phyloP scores from a whole-genome alignment of 1,284 basidiomycete genomes.

The Trametes hirsuta region DNA sequence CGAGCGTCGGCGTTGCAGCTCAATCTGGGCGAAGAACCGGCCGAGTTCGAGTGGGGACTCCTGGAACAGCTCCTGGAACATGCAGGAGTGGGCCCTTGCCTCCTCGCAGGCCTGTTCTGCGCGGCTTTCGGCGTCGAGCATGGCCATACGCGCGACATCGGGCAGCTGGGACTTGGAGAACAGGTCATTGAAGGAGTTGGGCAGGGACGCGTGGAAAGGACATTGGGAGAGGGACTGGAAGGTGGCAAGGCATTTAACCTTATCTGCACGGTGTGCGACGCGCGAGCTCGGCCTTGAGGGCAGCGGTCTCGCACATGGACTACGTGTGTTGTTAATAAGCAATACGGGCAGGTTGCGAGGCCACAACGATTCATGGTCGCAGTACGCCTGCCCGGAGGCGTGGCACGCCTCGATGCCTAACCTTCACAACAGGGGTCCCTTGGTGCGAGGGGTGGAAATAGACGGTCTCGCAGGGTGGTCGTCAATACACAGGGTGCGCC shows the following conservation, averaged over 20 bases:
- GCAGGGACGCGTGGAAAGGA: conserved; percentile 25
- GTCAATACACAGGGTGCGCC: too few relatives aligned
- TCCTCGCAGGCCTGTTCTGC: conserved; percentile 62
- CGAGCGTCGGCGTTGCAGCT: conserved; percentile 55
- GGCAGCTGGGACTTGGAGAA: conserved; percentile 25
- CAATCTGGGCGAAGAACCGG: conserved; percentile 49
- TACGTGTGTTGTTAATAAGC: too few relatives aligned
- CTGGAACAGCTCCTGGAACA: conserved; percentile 34
- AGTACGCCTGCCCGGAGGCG: too few relatives aligned
- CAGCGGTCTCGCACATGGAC: conserved; percentile 44
- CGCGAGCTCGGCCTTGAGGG: conserved; percentile 52
- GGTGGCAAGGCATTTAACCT: conserved; percentile 51
- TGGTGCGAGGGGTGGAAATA: too few relatives aligned
- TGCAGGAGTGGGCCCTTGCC: conserved; percentile 51
- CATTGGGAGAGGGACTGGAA: conserved; percentile 19
- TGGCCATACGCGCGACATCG: conserved; percentile 39
- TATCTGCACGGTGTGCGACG: conserved; percentile 50
- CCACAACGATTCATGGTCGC: too few relatives aligned
- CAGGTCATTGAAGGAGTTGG: conserved; percentile 26
- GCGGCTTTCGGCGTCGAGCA: conserved; percentile 50
- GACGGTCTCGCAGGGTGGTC: too few relatives aligned
- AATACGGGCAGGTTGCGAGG: too few relatives aligned
- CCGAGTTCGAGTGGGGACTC: conserved; percentile 60
- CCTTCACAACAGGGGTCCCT: too few relatives aligned
- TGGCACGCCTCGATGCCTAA: too few relatives aligned